Percentiles rank a stretch among this genome's conserved stretches.
phyloP scores from a whole-genome alignment of 129 eudicot species.

The Pseudognaphalium luteoalbum region DNA sequence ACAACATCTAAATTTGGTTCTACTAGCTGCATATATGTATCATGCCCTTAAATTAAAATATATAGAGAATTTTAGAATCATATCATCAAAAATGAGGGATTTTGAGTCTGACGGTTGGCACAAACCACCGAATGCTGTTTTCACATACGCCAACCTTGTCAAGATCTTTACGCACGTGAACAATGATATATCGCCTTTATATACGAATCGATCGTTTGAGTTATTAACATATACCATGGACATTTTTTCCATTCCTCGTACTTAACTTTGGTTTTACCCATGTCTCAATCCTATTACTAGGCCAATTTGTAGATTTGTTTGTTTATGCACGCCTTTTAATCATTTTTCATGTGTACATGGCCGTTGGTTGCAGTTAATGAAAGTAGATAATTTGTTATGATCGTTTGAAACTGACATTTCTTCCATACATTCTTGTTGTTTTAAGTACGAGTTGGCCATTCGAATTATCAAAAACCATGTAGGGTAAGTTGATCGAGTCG shows the following conservation, averaged over 20 bases:
- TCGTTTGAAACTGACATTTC: not conserved
- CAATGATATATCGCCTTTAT: not conserved
- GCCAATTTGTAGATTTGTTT: no score
- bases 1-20: no score
- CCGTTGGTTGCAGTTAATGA: no score
- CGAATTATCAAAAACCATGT: not conserved
- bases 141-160: not conserved
- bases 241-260: not conserved
- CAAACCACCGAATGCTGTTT: not conserved
- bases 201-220: not conserved
- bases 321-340: not conserved
- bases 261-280: not conserved
- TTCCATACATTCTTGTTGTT: not conserved
- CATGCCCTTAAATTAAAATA: no score
- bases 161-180: not conserved
- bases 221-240: not conserved
- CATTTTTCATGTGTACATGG: not conserved
- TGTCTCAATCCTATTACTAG: not conserved
- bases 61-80: no score
- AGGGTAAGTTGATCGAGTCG: not conserved
- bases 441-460: not conserved
- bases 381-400: no score
- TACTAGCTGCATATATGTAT: no score
- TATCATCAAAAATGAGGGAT: no score
- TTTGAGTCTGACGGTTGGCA: no score